phyloP scores from a whole-genome alignment of 176 grass and related monocot species.

The Typha latifolia region DNA sequence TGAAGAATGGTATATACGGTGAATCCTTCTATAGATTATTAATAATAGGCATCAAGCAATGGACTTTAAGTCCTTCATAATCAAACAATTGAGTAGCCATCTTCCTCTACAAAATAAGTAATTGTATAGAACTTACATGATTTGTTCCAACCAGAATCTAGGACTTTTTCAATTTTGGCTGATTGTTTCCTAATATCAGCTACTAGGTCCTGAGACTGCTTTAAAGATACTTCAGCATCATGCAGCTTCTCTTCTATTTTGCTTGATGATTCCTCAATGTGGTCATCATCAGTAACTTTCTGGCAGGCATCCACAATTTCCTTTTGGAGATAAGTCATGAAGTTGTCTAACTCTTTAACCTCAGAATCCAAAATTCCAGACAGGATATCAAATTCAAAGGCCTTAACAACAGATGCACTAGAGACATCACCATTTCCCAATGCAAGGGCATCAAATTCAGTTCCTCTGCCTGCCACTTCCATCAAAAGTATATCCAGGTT shows the following conservation, averaged over 20 bases:
- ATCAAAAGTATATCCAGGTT: slow-evolving; percentile 82
- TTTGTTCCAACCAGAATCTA: slow-evolving; percentile 31
- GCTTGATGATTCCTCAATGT: slow-evolving; percentile 29
- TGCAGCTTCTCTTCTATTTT: slow-evolving; percentile 43
- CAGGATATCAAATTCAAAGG: slow-evolving; percentile 61
- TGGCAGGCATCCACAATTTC: slow-evolving; percentile 47
- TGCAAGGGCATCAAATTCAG: slow-evolving; percentile 40
- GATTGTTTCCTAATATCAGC: slow-evolving; percentile 62
- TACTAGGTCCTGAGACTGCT: slow-evolving; percentile 56
- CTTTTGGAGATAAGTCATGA: slow-evolving; percentile 44
- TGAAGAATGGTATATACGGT: no score
- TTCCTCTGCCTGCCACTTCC: slow-evolving; percentile 54
- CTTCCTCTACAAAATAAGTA: neutral
- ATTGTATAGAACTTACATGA: slow-evolving; percentile 41
- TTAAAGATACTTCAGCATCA: slow-evolving; percentile 41
- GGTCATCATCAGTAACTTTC: slow-evolving; percentile 18
- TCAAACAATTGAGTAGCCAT: no score
- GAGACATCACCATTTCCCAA: slow-evolving; percentile 35
- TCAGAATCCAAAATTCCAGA: slow-evolving; percentile 54
- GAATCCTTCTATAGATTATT: no score
- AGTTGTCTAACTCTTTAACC: slow-evolving; percentile 62
- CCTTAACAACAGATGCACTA: slow-evolving; percentile 37
- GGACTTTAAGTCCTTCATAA: no score
- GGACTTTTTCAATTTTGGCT: slow-evolving; percentile 47
- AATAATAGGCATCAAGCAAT: no score